Evolutionary conservation across 2,329 filamentous ascomycete species (phyloP).

Genomic region (Sphaerulina musiva): DNA sequence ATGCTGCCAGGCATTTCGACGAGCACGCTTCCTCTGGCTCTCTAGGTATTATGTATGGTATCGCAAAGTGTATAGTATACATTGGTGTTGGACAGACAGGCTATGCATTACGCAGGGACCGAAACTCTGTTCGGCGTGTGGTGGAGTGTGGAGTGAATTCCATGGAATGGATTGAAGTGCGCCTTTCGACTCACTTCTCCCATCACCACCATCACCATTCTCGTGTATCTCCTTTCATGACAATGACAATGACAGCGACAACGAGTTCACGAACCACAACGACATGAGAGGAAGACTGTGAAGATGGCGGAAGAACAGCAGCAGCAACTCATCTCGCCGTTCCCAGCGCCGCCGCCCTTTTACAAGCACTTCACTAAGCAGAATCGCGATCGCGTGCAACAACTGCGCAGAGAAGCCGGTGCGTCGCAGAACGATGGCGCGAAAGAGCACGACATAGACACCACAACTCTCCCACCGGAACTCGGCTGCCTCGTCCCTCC

Average conservation of each 20-base stretch:
- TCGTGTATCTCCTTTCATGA: background rate
- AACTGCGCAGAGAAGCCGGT: constrained; percentile 23
- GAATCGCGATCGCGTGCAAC: constrained; percentile 56
- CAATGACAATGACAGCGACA: background rate
- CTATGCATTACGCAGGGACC: too few species aligned
- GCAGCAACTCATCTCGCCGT: constrained; percentile 48
- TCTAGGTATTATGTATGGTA: too few species aligned
- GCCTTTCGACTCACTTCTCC: background rate
- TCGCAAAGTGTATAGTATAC: too few species aligned
- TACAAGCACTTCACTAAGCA: constrained; percentile 79
- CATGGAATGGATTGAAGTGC: background rate
- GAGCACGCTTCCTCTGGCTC: too few species aligned
- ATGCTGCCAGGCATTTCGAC: constrained; percentile 6
- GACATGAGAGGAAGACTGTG: background rate
- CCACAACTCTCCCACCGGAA: constrained; percentile 58
- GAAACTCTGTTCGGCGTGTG: too few species aligned
- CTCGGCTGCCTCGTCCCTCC: constrained; percentile 77
- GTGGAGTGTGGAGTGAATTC: background rate
- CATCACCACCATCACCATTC: background rate
- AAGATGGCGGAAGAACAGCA: constrained; percentile 54
- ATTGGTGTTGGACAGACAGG: too few species aligned
- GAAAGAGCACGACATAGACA: constrained; percentile 20
- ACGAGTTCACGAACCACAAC: background rate
- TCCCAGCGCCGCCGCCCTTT: constrained; percentile 82
- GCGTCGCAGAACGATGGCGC: constrained; percentile 23